These are phyloP conservation scores for Mariannaea sp. DNA, from an alignment of 2,329 filamentous ascomycete species.

Conservation along the genomic window DNA sequence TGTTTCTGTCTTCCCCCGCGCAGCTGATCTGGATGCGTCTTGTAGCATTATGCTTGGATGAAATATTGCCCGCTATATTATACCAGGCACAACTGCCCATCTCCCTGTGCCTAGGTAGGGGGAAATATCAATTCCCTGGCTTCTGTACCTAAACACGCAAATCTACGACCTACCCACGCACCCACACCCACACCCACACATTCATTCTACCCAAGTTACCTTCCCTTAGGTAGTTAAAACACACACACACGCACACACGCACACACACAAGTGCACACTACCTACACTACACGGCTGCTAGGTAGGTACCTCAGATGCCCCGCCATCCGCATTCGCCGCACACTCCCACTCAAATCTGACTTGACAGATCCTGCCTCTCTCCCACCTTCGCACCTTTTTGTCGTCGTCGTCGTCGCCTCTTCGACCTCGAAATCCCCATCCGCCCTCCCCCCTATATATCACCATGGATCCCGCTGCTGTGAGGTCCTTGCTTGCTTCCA, in stretches of 20 bases:
- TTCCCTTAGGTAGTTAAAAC: not conserved
- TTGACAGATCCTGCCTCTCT: slow-evolving; percentile 39
- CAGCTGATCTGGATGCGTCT: too few relatives aligned
- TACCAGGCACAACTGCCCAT: too few relatives aligned
- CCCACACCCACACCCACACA: too few relatives aligned
- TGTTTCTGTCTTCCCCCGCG: too few relatives aligned
- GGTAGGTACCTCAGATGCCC: too few relatives aligned
- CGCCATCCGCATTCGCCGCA: slow-evolving; percentile 33
- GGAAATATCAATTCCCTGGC: too few relatives aligned
- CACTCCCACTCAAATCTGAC: slow-evolving; percentile 36
- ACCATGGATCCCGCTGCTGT: slow-evolving; percentile 76
- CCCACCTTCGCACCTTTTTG: slow-evolving; percentile 24
- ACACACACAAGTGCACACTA: not conserved
- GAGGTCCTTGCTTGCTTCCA: slow-evolving; percentile 77
- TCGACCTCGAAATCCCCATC: slow-evolving; percentile 33
- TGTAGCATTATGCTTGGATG: too few relatives aligned
- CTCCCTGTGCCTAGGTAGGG: too few relatives aligned
- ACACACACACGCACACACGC: not conserved
- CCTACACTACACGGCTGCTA: slow-evolving; percentile 18
- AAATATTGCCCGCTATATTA: too few relatives aligned
- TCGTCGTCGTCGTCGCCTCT: slow-evolving; percentile 27
- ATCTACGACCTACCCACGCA: too few relatives aligned
- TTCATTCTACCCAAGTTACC: too few relatives aligned
- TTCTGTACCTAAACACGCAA: too few relatives aligned
- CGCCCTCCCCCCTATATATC: slow-evolving; percentile 27